Percentiles rank a stretch among this genome's conserved stretches.
Conservation (phyloP, 2,329 filamentous ascomycete species). For the Calonectria henricotiae region DNA sequence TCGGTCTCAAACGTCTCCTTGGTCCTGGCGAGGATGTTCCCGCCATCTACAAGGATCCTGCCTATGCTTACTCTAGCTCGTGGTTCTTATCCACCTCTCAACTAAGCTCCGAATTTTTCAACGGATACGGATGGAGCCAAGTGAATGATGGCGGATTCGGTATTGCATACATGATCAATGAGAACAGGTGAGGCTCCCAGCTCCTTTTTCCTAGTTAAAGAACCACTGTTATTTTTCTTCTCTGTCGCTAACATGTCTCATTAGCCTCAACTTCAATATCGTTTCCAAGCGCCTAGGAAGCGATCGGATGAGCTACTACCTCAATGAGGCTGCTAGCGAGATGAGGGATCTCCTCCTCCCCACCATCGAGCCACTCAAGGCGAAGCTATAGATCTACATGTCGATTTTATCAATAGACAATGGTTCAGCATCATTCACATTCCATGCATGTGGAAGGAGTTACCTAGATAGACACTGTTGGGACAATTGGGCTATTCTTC, state of each 20-base stretch:
- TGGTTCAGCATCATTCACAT: conserved; percentile 25
- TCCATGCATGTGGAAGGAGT: conserved; percentile 27
- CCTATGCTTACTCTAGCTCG: conserved; percentile 85
- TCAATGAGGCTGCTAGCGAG: conserved; percentile 94
- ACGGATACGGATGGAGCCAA: conserved; percentile 99
- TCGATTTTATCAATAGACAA: conserved; percentile 22
- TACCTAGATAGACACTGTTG: conserved; percentile 32
- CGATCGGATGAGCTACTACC: conserved; percentile 94
- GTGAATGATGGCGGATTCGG: conserved; percentile 97
- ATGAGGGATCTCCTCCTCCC: conserved; percentile 89
- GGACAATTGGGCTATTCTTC: neutral
- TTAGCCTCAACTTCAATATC: conserved; percentile 96
- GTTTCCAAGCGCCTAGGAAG: conserved; percentile 94
- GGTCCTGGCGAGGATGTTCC: conserved; percentile 86
- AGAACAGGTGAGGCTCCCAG: conserved; percentile 81
- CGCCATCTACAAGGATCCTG: conserved; percentile 88
- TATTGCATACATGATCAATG: conserved; percentile 99
- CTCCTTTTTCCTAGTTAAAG: neutral
- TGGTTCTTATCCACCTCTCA: conserved; percentile 95
- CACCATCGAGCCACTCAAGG: conserved; percentile 84
- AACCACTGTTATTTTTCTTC: too few relatives aligned
- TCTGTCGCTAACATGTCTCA: conserved; percentile 37
- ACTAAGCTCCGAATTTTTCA: conserved; percentile 96
- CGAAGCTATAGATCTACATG: conserved; percentile 80
- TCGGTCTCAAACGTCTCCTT: conserved; percentile 93